These are phyloP conservation scores for Jamesozyma gamospora DNA, from an alignment of 805 yeast species.

Conservation along the genomic window DNA sequence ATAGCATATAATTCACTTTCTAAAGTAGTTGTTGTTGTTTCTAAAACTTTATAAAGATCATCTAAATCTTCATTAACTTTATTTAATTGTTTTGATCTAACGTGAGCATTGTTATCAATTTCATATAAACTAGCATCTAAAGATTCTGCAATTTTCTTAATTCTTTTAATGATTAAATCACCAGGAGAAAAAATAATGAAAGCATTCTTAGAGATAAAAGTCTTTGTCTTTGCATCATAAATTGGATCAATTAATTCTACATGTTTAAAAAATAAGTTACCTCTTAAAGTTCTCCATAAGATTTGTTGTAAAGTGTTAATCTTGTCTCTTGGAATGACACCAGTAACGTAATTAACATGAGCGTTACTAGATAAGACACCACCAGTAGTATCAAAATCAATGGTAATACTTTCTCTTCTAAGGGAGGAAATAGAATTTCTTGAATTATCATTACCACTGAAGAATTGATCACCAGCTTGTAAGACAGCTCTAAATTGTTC, in stretches of 20 bases:
- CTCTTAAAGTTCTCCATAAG: slow-evolving; percentile 66
- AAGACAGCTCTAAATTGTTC: slow-evolving; percentile 51
- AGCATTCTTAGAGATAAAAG: slow-evolving; percentile 43
- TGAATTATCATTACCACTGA: slow-evolving; percentile 21
- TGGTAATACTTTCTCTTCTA: slow-evolving; percentile 9
- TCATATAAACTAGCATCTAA: slow-evolving; percentile 53
- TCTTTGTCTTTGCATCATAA: slow-evolving; percentile 45
- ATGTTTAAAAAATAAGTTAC: slow-evolving; percentile 55
- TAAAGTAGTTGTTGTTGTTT: slow-evolving; percentile 42
- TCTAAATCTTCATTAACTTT: slow-evolving; percentile 34
- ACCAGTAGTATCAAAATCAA: slow-evolving; percentile 18
- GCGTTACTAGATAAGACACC: slow-evolving; percentile 9
- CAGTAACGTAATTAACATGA: slow-evolving; percentile 46
- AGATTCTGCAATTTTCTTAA: slow-evolving; percentile 59
- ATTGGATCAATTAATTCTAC: slow-evolving; percentile 46
- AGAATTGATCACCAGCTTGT: slow-evolving; percentile 40
- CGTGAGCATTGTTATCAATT: slow-evolving; percentile 36
- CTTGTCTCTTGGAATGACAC: slow-evolving; percentile 55
- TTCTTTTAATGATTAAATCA: slow-evolving; percentile 46
- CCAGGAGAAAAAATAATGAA: slow-evolving; percentile 68
- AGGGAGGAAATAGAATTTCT: slow-evolving; percentile 2
- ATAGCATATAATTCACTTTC: slow-evolving; percentile 58
- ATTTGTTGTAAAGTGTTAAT: slow-evolving; percentile 53
- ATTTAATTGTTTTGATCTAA: slow-evolving; percentile 31
- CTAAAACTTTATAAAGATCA: slow-evolving; percentile 42